Evolutionary conservation across 768 basidiomycete species (phyloP).

Genomic region (Lactarius psammicola): DNA sequence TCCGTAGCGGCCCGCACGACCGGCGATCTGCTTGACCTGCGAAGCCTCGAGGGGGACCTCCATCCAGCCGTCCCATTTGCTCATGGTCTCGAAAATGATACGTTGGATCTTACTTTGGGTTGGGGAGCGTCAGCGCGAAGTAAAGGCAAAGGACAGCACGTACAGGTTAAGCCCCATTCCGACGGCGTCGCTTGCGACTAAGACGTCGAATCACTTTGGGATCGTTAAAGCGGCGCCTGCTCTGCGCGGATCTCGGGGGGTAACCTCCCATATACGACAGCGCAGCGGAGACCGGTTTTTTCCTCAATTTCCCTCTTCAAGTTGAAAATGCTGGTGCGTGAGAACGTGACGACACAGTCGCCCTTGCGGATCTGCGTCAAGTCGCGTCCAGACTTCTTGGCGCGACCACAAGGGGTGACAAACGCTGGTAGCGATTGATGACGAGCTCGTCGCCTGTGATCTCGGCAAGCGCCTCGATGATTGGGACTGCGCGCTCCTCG

Average conservation of each 20-base stretch:
- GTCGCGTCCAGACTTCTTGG: constrained; percentile 61
- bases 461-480: constrained; percentile 67
- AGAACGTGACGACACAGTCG: constrained; percentile 91
- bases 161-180: constrained; percentile 98
- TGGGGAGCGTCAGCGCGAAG: constrained; percentile 13
- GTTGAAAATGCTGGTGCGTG: constrained; percentile 68
- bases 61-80: constrained; percentile 55
- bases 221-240: constrained; percentile 94
- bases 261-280: constrained; percentile 88
- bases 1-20: constrained; percentile 89
- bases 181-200: constrained; percentile 92
- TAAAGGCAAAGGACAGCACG: constrained; percentile 33
- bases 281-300: constrained; percentile 73
- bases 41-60: constrained; percentile 56
- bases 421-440: constrained; percentile 80
- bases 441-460: constrained; percentile 80
- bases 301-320: constrained; percentile 72
- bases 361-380: constrained; percentile 65
- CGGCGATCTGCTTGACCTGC: constrained; percentile 91
- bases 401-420: constrained; percentile 79
- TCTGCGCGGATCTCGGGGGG: constrained; percentile 91
- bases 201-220: constrained; percentile 79
- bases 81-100: constrained; percentile 69
- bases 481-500: constrained; percentile 84
- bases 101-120: constrained; percentile 95